Evolutionary conservation across 2,329 filamentous ascomycete species (phyloP).

Genomic region (Exophiala spinifera): DNA sequence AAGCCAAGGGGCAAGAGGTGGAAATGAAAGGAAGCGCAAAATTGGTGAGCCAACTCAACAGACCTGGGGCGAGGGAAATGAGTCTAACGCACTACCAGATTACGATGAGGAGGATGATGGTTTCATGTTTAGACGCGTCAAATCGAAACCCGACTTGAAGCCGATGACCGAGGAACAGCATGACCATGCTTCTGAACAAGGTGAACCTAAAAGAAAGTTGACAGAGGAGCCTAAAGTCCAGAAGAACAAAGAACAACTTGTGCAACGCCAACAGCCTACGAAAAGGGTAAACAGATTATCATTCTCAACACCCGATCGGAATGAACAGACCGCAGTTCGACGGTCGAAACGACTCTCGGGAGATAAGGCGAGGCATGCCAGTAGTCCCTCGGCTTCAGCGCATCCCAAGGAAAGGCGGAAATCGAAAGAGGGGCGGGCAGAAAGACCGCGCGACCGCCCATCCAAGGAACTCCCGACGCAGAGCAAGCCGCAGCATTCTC

Average conservation of each 20-base stretch:
- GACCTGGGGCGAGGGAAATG: neutral
- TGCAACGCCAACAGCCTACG: constrained; percentile 27
- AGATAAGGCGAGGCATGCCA: constrained; percentile 25
- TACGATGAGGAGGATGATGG: constrained; percentile 76
- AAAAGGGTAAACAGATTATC: constrained; percentile 37
- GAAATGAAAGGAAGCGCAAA: constrained; percentile 41
- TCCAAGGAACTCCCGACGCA: too few species aligned
- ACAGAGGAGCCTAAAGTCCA: constrained; percentile 31
- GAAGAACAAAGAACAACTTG: constrained; percentile 30
- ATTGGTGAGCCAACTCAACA: constrained; percentile 37
- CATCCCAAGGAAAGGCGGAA: constrained; percentile 4
- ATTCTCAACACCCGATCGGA: constrained; percentile 33
- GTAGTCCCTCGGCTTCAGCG: constrained; percentile 15
- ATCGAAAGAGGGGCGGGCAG: neutral
- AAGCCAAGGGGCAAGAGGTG: constrained; percentile 27
- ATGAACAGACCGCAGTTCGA: constrained; percentile 24
- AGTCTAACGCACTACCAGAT: constrained; percentile 32
- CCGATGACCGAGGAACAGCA: constrained; percentile 13
- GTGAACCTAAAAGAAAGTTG: constrained; percentile 25
- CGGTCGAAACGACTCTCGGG: constrained; percentile 28
- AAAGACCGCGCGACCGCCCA: neutral
- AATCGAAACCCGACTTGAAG: constrained; percentile 46
- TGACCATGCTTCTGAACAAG: constrained; percentile 31
- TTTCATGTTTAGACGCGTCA: constrained; percentile 70
- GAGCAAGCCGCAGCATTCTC: neutral